phyloP scores from a whole-genome alignment of 208 protist species.

The Angomonas desouzai region DNA sequence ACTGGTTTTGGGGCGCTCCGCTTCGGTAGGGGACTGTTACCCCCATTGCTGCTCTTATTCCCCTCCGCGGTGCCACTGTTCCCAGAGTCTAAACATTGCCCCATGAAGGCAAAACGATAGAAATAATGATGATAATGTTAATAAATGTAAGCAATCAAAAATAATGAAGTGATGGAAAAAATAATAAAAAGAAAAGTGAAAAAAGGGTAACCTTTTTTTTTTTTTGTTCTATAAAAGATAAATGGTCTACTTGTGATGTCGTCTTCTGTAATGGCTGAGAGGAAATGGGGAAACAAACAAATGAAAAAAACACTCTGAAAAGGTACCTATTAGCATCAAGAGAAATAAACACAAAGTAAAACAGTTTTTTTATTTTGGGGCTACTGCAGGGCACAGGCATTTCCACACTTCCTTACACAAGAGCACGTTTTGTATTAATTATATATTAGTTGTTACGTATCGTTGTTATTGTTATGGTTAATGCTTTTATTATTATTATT shows the following conservation, averaged over 20 bases:
- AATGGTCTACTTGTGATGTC: background rate
- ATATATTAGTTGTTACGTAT: too few species aligned
- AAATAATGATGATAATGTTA: background rate
- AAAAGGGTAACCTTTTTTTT: background rate
- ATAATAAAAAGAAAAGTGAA: background rate
- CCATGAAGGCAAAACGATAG: constrained; percentile 5
- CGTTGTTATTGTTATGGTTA: too few species aligned
- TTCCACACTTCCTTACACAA: too few species aligned
- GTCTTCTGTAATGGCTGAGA: background rate
- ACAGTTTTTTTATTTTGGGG: too few species aligned
- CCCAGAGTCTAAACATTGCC: constrained; percentile 11
- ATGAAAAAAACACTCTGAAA: too few species aligned
- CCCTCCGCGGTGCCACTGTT: background rate
- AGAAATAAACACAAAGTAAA: too few species aligned
- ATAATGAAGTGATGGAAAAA: constrained; percentile 7
- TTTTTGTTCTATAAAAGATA: background rate
- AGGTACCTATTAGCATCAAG: too few species aligned
- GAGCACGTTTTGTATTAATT: too few species aligned
- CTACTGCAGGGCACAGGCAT: too few species aligned
- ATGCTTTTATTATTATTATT: too few species aligned
- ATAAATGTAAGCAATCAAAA: background rate
- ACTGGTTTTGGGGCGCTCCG: background rate
- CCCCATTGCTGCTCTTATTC: too few species aligned
- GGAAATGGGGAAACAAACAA: background rate
- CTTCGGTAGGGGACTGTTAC: background rate